Evolutionary conservation across 179 eudicot genomes (phyloP), one percentile per base, ranked within the genome.

Genomic region (Actinidia arguta): DNA sequence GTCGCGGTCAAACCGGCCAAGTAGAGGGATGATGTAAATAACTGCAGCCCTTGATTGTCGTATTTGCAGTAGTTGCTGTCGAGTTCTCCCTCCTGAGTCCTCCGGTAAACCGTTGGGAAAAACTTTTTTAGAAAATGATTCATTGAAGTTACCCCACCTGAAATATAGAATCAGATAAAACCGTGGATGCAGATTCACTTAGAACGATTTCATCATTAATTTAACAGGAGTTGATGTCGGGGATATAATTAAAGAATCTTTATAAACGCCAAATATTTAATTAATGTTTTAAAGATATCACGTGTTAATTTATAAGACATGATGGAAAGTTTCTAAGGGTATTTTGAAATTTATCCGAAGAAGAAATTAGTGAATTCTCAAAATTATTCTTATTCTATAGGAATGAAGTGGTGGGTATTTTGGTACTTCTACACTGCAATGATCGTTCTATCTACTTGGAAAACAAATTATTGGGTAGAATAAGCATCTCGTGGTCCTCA

Each of bases 121-220:
- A 96, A 96, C 64, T 96, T 93, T 76, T 87, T 76, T 81, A 96
- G 76, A 79, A 96, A 96, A 4, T 84, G 87, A 0, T 46, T 46
- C 99, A 96, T 96, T 16, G 97, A 84, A 66, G 99, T 94, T 1
- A 96, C 98, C 20, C 98, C 99, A 10, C 98, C 99, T 95, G 85
- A 17, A 63, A 27, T 73, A 31, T 24, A 8, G 13, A 18, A 13
- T 67, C 4, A 36, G 6, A 13, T 25, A 39, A 59, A n/a, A n/a
- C n/a, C n/a, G n/a, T n/a, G n/a, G n/a, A n/a, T n/a, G n/a, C n/a
- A n/a, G n/a, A n/a, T n/a, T n/a, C n/a, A n/a, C n/a, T n/a, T n/a
- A n/a, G n/a, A n/a, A n/a, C n/a, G n/a, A n/a, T n/a, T n/a, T n/a
- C n/a, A n/a, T n/a, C n/a, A n/a, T n/a, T n/a, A n/a, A n/a, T n/a